Percentiles rank a stretch among this genome's conserved stretches.
Evolutionary conservation across 2,329 filamentous ascomycete species (phyloP).

Genomic region (Fusarium papillatum): DNA sequence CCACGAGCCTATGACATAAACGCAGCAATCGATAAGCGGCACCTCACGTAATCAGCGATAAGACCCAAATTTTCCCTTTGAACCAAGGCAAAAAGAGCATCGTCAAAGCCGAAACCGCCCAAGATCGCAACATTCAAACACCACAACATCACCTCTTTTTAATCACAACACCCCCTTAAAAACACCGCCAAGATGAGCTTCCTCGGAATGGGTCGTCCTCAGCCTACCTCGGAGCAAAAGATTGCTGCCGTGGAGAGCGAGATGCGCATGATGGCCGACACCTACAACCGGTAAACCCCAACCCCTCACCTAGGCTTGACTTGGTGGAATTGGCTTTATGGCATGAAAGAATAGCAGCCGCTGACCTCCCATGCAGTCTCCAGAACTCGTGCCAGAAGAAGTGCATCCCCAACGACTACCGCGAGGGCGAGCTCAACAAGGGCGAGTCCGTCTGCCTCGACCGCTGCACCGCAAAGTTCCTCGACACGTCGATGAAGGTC

Average conservation of each 20-base stretch:
- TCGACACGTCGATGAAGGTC: constrained; percentile 98
- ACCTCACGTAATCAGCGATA: constrained; percentile 45
- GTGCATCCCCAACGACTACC: constrained; percentile 93
- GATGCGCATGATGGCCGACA: constrained; percentile 97
- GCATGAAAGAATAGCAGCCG: background rate
- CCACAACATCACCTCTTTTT: background rate
- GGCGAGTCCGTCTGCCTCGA: constrained; percentile 99
- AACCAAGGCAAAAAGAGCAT: constrained; percentile 12
- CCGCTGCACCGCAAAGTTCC: constrained; percentile 97
- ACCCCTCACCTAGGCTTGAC: background rate
- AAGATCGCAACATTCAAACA: constrained; percentile 21
- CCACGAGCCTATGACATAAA: background rate
- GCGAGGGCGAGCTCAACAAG: constrained; percentile 97
- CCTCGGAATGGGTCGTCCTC: constrained; percentile 71
- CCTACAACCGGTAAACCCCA: constrained; percentile 89
- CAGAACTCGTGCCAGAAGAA: constrained; percentile 93
- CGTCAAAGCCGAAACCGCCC: constrained; percentile 18
- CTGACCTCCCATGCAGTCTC: constrained; percentile 66
- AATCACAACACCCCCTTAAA: background rate
- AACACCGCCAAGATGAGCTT: constrained; percentile 56
- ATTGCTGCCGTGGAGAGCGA: constrained; percentile 96
- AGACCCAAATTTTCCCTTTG: constrained; percentile 42
- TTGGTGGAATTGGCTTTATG: background rate
- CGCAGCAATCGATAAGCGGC: background rate
- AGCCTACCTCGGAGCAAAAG: constrained; percentile 96